phyloP scores from a whole-genome alignment of 2,329 filamentous ascomycete species.

The Aspergillus chevalieri region DNA sequence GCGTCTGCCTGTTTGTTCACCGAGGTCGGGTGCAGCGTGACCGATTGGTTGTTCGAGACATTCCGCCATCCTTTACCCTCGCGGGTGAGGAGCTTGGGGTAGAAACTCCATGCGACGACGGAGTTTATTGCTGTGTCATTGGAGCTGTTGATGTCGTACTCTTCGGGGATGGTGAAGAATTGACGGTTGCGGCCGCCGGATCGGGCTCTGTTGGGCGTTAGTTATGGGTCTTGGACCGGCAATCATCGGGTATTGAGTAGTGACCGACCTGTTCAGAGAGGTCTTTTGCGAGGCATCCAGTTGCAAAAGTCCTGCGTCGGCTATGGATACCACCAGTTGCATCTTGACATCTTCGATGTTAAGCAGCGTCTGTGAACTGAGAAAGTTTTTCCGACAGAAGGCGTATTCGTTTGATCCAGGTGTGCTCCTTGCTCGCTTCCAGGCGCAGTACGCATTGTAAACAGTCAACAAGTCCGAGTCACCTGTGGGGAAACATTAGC shows the following conservation, averaged over 20 bases:
- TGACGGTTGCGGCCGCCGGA: conserved; percentile 61
- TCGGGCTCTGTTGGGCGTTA: conserved; percentile 43
- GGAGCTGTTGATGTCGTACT: conserved; percentile 67
- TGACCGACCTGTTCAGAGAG: conserved; percentile 55
- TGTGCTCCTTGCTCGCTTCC: conserved; percentile 74
- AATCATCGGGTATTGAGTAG: background rate
- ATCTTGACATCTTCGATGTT: conserved; percentile 96
- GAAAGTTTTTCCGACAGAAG: conserved; percentile 91
- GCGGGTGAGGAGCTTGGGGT: conserved; percentile 80
- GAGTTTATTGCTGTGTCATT: conserved; percentile 75
- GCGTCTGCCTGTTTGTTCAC: conserved; percentile 66
- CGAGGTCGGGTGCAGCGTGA: conserved; percentile 79
- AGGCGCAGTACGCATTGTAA: conserved; percentile 87
- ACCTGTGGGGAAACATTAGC: conserved; percentile 36
- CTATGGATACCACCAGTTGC: conserved; percentile 76
- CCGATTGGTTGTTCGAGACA: conserved; percentile 83
- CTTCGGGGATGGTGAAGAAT: conserved; percentile 76
- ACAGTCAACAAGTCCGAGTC: conserved; percentile 89
- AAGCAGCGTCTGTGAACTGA: conserved; percentile 77
- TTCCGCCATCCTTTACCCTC: conserved; percentile 87
- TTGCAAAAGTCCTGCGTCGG: conserved; percentile 75
- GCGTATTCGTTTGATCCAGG: conserved; percentile 69
- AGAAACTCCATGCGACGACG: conserved; percentile 90
- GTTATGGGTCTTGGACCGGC: conserved; percentile 1
- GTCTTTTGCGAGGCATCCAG: conserved; percentile 68